Percentiles rank a stretch among this genome's conserved stretches.
Conservation (phyloP, 2,329 filamentous ascomycete genomes). For the Lachnellula arida region DNA sequence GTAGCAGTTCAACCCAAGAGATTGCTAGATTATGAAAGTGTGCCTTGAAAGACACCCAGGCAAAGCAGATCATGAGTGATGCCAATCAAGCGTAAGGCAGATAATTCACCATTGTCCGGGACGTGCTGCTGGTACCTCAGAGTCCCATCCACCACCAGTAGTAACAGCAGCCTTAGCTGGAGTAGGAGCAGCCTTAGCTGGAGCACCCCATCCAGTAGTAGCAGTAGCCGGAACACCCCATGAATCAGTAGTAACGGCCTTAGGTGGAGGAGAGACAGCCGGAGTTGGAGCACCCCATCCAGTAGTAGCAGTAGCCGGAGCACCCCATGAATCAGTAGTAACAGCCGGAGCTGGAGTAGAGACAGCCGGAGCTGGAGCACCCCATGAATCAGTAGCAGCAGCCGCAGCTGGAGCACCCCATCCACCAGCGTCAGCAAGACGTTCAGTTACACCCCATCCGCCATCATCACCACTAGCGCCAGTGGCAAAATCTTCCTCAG, state of each 20-base stretch:
- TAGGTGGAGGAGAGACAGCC: constrained; percentile 4
- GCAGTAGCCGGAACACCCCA: too few relatives aligned
- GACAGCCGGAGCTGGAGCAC: too few relatives aligned
- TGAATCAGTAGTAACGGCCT: constrained; percentile 4
- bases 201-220: constrained; percentile 2
- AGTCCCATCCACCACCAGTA: constrained; percentile 1
- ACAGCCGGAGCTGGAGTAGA: too few relatives aligned
- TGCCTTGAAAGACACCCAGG: too few relatives aligned
- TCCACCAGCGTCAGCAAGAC: background rate
- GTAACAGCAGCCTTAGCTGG: constrained; percentile 3
- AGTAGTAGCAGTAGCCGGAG: too few relatives aligned
- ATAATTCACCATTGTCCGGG: background rate
- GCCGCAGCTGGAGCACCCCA: too few relatives aligned
- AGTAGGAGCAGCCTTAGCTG: constrained; percentile 3
- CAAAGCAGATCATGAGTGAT: background rate
- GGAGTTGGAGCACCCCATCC: constrained; percentile 7
- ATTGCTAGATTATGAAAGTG: too few relatives aligned
- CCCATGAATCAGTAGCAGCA: too few relatives aligned
- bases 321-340: too few relatives aligned
- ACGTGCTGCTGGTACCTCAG: background rate
- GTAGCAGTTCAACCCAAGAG: background rate
- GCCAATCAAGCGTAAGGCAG: background rate
- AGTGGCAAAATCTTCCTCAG: constrained; percentile 21
- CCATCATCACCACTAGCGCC: constrained; percentile 14
- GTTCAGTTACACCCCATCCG: constrained; percentile 4